Evolutionary conservation across 148 eudicot genomes (phyloP).

Genomic region (Cornus suecica): DNA sequence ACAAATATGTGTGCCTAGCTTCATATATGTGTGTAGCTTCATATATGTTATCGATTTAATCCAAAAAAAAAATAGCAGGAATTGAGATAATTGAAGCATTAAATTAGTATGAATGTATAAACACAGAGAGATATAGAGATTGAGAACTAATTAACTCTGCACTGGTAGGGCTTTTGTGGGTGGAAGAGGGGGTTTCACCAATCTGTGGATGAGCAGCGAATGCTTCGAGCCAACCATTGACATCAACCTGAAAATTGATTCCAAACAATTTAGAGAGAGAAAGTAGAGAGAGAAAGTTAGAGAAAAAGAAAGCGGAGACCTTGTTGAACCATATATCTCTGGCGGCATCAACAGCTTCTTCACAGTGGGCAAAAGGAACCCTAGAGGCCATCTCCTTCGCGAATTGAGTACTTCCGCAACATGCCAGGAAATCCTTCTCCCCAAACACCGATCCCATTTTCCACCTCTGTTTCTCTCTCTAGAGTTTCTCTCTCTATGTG

Average conservation of each 20-base stretch:
- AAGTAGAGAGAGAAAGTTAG: constrained; percentile 4
- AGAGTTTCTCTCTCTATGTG: background rate
- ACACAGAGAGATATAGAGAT: constrained; percentile 1
- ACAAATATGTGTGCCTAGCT: background rate
- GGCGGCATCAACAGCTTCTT: constrained; percentile 55
- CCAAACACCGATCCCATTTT: constrained; percentile 19
- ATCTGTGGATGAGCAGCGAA: constrained; percentile 85
- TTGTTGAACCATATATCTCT: constrained; percentile 82
- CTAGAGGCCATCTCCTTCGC: constrained; percentile 59
- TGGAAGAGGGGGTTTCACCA: constrained; percentile 49
- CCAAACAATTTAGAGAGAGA: background rate
- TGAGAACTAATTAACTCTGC: constrained; percentile 59
- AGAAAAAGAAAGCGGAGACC: constrained; percentile 18
- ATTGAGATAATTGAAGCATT: constrained; percentile 4
- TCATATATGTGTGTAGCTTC: background rate
- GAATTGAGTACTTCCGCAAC: constrained; percentile 78
- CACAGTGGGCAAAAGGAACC: constrained; percentile 48
- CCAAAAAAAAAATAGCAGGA: background rate
- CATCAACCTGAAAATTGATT: constrained; percentile 61
- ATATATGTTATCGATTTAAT: background rate
- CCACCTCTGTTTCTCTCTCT: constrained; percentile 7
- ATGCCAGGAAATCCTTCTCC: constrained; percentile 58
- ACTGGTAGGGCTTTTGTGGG: constrained; percentile 46
- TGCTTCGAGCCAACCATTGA: constrained; percentile 92
- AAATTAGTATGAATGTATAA: background rate